A percentile compares a stretch with the other conserved stretches of the same genome.
These are phyloP conservation scores for Geosiphon pyriformis DNA, from an alignment of 192 early-diverging fungal species.

Conservation along the genomic window DNA sequence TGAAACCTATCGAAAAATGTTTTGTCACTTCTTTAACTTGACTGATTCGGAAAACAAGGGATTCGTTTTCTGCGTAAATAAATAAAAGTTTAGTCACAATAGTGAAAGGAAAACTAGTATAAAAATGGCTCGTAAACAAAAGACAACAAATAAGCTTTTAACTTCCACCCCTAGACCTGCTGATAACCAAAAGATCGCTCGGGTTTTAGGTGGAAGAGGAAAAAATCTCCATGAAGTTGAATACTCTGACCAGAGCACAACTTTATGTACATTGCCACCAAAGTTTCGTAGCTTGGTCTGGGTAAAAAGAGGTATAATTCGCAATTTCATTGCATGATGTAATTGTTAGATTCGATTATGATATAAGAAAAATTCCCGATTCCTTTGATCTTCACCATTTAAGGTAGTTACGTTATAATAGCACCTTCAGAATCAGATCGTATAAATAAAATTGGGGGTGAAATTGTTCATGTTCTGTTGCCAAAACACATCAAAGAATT, in stretches of 20 bases:
- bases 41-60: too few species aligned
- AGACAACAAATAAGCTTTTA: slow-evolving; percentile 31
- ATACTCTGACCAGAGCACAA: slow-evolving; percentile 44
- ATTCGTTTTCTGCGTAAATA: too few species aligned
- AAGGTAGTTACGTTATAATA: slow-evolving; percentile 65
- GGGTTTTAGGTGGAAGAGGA: slow-evolving; percentile 61
- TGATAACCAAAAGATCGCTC: slow-evolving; percentile 46
- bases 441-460: slow-evolving; percentile 68
- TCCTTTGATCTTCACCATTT: background rate
- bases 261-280: slow-evolving; percentile 67
- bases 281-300: slow-evolving; percentile 76
- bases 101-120: too few species aligned
- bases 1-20: too few species aligned
- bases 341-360: too few species aligned
- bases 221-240: slow-evolving; percentile 70
- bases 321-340: background rate
- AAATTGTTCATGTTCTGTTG: slow-evolving; percentile 70
- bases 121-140: slow-evolving; percentile 36
- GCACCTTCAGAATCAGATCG: slow-evolving; percentile 51
- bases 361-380: too few species aligned
- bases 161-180: slow-evolving; percentile 29
- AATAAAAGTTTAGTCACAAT: too few species aligned
- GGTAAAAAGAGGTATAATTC: slow-evolving; percentile 66
- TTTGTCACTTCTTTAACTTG: too few species aligned
- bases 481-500: slow-evolving; percentile 68